Base-by-base conservation (phyloP, 179 eudicot genomes). In the Nepenthes alata region DNA sequence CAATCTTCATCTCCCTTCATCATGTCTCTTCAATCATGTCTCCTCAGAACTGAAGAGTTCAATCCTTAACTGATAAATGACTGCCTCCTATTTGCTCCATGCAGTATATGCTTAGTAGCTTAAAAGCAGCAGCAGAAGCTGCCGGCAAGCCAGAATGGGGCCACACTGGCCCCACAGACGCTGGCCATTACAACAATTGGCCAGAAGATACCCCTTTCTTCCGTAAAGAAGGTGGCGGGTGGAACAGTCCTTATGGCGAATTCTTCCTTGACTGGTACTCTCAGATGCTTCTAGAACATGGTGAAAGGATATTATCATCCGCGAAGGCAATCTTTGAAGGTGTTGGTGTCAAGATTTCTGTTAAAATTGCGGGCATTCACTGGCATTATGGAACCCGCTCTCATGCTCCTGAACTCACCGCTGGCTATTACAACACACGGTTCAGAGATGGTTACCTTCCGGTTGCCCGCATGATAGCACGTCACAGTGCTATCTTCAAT, bases 211-310 rank as follows among this genome's bases (percentile, higher is more conserved):
- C 98, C 34, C 76, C 73, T 47, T 89, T 89, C 75, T 93, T 93
- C 78, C 64, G 79, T 2, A 89, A 78, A 57, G 98, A 93, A 71
- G 79, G 77, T 5, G 95, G 95, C 7, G 98, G 98, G 0, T 93
- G 95, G 95, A 76, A 53, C 70, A 63, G 80, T 39, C 68, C 66
- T 0, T 93, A 89, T 6, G 98, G 98, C 2, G 93, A 93, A 59
- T 93, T 89, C 78, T 93, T 93, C 90, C 98, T 93, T 53, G 57
- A 71, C 7, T 93, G 98, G 98, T 93, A 93, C 71, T 93, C 98
- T 37, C 83, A 86, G 52, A 82, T 93, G 96, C 93, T 93, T 6
- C 57, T 93, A 2, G 85, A 78, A 57, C 98, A 93, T 9, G 96
- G 96, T 2, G 98, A 93, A 59, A 66, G 93, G 59, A 81, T 93